Evolutionary conservation across 2,329 filamentous ascomycete species (phyloP), one percentile per base, ranked within the genome.

Genomic region (Claviceps cyperi): DNA sequence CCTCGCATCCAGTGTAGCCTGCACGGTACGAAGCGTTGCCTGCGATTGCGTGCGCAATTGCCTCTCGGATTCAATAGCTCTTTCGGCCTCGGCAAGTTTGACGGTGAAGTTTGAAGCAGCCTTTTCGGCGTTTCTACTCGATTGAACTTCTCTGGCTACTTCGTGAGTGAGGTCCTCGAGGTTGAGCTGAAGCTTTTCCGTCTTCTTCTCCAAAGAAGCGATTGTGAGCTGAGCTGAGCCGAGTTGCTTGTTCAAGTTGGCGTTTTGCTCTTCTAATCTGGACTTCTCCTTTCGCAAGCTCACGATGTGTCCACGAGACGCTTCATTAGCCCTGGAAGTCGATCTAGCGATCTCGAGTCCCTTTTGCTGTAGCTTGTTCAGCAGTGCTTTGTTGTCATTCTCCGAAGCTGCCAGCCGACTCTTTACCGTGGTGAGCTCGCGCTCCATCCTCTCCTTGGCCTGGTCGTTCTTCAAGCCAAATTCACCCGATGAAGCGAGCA

Each of bases 331-430:
- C 52, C 84, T 83, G 5, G 90, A 94, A 53, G 80, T 87, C 0
- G 91, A 92, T 44, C 92, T 80, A 40, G 91, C 91, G 64, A 98
- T 94, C 62, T 98, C 91, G 6, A 98, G 76, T 32, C 94, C 92
- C 71, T 97, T 97, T 61, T 97, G 91, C 60, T 97, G 91, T 17
- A 98, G 76, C 67, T 97, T 97, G 70, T 96, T 97, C 56, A 97
- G 76, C n/a, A 98, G 72, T 5, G 89, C 84, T 48, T 88, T 83
- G 60, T 97, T 97, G 67, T 97, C 91, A 59, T 97, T 96, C 64
- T 98, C 91, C 0, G 91, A 97, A 22, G 91, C 92, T 7, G 84
- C 77, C 40, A 98, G 73, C 21, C 91, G 83, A 53, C 90, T 90
- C 64, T 92, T 94, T 57, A 96, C 79, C 1, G 91, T 96, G 21